phyloP scores from a whole-genome alignment of 1,139 yeast genomes.

The Diutina sp. region DNA sequence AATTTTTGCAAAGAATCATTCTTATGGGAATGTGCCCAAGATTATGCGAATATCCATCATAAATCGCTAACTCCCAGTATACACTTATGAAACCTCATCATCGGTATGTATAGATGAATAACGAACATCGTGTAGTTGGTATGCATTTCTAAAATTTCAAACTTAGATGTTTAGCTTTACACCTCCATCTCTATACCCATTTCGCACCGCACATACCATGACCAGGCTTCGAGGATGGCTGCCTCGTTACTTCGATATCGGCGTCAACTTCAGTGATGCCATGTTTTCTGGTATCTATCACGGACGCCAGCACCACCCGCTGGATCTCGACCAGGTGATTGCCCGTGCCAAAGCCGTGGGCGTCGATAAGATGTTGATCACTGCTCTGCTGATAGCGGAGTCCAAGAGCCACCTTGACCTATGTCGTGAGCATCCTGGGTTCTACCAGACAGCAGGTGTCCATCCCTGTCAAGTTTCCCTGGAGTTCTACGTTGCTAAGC shows the following conservation, averaged over 20 bases:
- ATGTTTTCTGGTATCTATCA: conserved; percentile 80
- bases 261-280: conserved; percentile 77
- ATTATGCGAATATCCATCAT: too few relatives aligned
- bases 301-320: conserved; percentile 52
- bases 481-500: conserved; percentile 23
- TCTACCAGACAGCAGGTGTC: conserved; percentile 76
- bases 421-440: conserved; percentile 19
- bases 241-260: conserved; percentile 39
- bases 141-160: too few relatives aligned
- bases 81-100: too few relatives aligned
- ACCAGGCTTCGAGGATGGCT: conserved; percentile 15
- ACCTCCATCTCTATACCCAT: too few relatives aligned
- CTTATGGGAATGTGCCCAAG: too few relatives aligned
- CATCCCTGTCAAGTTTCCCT: conserved; percentile 84
- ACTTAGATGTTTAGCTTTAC: too few relatives aligned
- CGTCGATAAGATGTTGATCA: conserved; percentile 61
- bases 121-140: too few relatives aligned
- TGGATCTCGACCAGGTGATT: conserved; percentile 55
- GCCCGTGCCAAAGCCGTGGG: conserved; percentile 52
- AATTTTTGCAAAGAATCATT: too few relatives aligned
- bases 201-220: neutral
- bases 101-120: too few relatives aligned
- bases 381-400: conserved; percentile 71
- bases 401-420: conserved; percentile 31
- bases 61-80: too few relatives aligned